Evolutionary conservation across 1,284 basidiomycete genomes (phyloP).

Genomic region (Cystobasidium slooffiae): DNA sequence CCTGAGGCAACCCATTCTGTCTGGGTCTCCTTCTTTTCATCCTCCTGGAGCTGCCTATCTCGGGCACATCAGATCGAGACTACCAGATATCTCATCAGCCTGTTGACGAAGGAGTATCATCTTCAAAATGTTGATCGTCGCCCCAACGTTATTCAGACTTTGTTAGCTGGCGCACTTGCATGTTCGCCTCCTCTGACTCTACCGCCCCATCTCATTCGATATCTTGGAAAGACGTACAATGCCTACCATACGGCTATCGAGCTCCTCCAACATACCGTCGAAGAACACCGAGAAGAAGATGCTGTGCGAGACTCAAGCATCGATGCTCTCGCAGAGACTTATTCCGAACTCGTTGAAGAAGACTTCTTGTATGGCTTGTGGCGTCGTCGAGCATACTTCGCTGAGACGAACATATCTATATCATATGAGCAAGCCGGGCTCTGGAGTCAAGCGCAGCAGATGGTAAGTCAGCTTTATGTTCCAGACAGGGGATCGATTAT

Average conservation of each 20-base stretch:
- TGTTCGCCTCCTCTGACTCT: conserved; percentile 85
- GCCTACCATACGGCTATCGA: conserved; percentile 93
- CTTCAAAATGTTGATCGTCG: conserved; percentile 83
- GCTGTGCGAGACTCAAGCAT: conserved; percentile 80
- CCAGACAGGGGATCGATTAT: neutral
- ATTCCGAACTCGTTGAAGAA: conserved; percentile 93
- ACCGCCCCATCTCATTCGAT: conserved; percentile 94
- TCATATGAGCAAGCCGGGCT: conserved; percentile 96
- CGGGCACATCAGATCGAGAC: conserved; percentile 87
- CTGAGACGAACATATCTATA: conserved; percentile 89
- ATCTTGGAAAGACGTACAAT: conserved; percentile 92
- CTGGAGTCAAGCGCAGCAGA: conserved; percentile 89
- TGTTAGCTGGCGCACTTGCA: conserved; percentile 80
- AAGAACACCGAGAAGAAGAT: conserved; percentile 70
- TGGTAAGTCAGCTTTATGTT: conserved; percentile 53
- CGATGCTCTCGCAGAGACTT: conserved; percentile 92
- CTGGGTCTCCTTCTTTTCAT: conserved; percentile 89
- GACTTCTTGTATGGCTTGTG: conserved; percentile 98
- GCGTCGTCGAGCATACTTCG: conserved; percentile 82
- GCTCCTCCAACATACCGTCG: conserved; percentile 79
- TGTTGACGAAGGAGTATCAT: conserved; percentile 93
- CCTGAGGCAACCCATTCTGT: conserved; percentile 75
- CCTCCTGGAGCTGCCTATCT: conserved; percentile 84
- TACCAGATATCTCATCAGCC: conserved; percentile 84
- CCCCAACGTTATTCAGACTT: conserved; percentile 93